Base-by-base conservation (phyloP, 2,329 filamentous ascomycete species). In the Talaromyces piceae region DNA sequence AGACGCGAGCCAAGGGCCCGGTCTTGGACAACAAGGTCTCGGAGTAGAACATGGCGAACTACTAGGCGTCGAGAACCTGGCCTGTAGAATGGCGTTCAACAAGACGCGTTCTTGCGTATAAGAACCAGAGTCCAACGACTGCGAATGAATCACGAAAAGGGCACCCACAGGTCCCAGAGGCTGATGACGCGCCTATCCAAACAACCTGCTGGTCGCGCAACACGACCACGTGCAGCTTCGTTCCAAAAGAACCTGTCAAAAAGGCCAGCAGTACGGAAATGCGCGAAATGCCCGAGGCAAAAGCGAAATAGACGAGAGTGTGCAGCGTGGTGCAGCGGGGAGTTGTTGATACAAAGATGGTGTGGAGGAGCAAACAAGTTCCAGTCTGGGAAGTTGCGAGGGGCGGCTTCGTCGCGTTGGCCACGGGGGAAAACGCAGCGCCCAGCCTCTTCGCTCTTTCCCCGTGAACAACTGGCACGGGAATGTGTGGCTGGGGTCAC, bases 21-120 rank as follows among this genome's bases (percentile, higher is more conserved):
- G 89, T 95, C 84, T 95, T 95, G 69, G 91, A 90, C 63, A 98
- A 82, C 54, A 98, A 82, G 50, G 89, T 90, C 77, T 95, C 90
- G 49, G 93, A 95, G 72, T 96, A 97, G 74, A 98, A 98, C 93
- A 98, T 98, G 63, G 56, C 49, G 45, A 45, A 39, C 44, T 37
- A 43, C 41, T 45, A 46, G 49, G 12, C 9, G 22, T 33, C 44
- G 7, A 43, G 23, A 43, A 11, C 9, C 22, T 5, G 20, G 25
- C 25, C 25, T n/a, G n/a, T 16, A 18, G 25, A 43, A 16, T 4
- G 23, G 13, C 13, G 20, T 23, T 12, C 25, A n/a, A 16, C 16
- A 46, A 28, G n/a, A 22, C 13, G 25, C n/a, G 44, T 20, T 28
- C 26, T n/a, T 16, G 37, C 20, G 13, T n/a, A n/a, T n/a, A n/a